phyloP scores from a whole-genome alignment of 129 eudicot species.

The Flaveria brownii region DNA sequence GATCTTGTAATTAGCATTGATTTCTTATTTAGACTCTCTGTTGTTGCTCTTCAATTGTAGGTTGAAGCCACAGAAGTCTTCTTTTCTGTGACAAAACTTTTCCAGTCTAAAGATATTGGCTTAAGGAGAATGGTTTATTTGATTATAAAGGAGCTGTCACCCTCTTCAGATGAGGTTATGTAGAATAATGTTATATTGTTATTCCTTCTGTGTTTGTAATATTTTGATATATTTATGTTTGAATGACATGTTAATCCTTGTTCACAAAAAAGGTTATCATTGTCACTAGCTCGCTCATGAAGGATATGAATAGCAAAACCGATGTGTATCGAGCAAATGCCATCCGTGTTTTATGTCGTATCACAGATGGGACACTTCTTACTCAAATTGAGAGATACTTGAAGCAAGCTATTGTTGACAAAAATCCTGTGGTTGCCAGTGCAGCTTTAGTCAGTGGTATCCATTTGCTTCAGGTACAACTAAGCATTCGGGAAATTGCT shows the following conservation, averaged over 20 bases:
- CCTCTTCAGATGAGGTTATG: conserved; percentile 83
- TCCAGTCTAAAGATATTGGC: conserved; percentile 73
- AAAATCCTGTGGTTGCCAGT: conserved; percentile 96
- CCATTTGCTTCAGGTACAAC: conserved; percentile 86
- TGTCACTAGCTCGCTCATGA: conserved; percentile 96
- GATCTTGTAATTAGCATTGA: conserved; percentile 11
- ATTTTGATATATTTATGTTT: conserved; percentile 4
- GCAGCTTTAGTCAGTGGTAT: conserved; percentile 98
- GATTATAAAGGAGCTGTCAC: conserved; percentile 89
- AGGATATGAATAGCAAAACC: conserved; percentile 98
- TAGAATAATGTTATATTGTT: conserved; percentile 13
- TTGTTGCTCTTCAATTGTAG: conserved; percentile 40
- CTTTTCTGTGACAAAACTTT: conserved; percentile 80
- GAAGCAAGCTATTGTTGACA: conserved; percentile 95
- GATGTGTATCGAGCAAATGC: conserved; percentile 96
- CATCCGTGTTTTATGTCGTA: conserved; percentile 93
- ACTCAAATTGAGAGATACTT: conserved; percentile 96
- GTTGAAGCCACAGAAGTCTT: conserved; percentile 93
- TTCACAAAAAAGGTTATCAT: conserved; percentile 64
- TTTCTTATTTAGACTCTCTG: conserved; percentile 7
- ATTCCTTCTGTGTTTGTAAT: neutral
- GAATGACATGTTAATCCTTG: conserved; percentile 31
- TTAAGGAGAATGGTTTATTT: conserved; percentile 90
- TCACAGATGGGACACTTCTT: conserved; percentile 85
- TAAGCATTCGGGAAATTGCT: conserved; percentile 7